Evolutionary conservation across 2,329 filamentous ascomycete species (phyloP).

Genomic region (Diaporthe nobilis): DNA sequence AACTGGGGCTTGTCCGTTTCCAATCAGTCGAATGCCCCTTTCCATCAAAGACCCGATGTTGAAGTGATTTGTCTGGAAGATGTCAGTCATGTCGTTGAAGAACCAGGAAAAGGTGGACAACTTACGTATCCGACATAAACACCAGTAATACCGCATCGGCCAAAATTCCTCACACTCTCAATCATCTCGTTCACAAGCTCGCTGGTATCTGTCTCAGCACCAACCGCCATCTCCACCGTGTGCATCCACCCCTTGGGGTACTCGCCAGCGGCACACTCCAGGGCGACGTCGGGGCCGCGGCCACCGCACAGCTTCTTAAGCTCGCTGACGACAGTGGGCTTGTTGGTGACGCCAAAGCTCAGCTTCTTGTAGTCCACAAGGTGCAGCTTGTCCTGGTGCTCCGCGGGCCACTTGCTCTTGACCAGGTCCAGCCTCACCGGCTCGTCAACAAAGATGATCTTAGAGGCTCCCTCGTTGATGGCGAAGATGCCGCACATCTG

Average conservation of each 20-base stretch:
- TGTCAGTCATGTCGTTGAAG: neutral
- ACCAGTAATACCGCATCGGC: slow-evolving; percentile 83
- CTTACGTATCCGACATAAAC: slow-evolving; percentile 73
- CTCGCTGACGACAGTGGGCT: slow-evolving; percentile 75
- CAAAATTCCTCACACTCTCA: slow-evolving; percentile 78
- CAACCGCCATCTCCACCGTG: slow-evolving; percentile 70
- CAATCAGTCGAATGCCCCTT: slow-evolving; percentile 84
- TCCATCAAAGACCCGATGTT: slow-evolving; percentile 89
- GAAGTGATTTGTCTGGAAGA: slow-evolving; percentile 79
- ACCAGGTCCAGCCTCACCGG: slow-evolving; percentile 79
- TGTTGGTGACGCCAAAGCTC: slow-evolving; percentile 68
- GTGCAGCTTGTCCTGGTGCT: slow-evolving; percentile 69
- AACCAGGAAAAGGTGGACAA: slow-evolving; percentile 23
- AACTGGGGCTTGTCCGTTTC: slow-evolving; percentile 78
- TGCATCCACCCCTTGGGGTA: slow-evolving; percentile 74
- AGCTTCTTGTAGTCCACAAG: slow-evolving; percentile 77
- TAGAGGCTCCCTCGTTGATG: slow-evolving; percentile 78
- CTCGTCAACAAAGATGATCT: slow-evolving; percentile 85
- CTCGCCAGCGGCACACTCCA: slow-evolving; percentile 77
- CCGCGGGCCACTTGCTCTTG: slow-evolving; percentile 69
- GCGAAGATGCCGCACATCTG: slow-evolving; percentile 87
- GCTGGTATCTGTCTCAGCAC: slow-evolving; percentile 86
- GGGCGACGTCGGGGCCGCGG: slow-evolving; percentile 79
- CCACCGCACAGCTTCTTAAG: slow-evolving; percentile 81
- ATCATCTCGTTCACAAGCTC: slow-evolving; percentile 88